A percentile compares a stretch with the other conserved stretches of the same genome.
Conservation (phyloP, 257 asterid species). For the Solanum pennellii region DNA sequence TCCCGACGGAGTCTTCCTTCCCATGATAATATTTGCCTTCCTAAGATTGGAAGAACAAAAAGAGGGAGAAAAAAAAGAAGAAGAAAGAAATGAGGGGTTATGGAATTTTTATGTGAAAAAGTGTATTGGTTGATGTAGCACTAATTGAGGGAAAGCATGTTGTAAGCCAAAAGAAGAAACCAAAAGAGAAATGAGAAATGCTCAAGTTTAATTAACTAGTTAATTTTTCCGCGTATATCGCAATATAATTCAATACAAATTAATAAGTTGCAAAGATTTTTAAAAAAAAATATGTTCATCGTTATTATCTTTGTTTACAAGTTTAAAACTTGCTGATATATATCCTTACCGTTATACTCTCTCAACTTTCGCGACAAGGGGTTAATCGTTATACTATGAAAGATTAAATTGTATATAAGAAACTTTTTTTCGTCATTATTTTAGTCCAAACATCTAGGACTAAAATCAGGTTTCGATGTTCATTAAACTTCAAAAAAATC, state of each 20-base stretch:
- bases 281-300: not conserved
- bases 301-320: not conserved
- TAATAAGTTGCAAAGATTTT: not conserved
- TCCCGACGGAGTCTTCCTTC: slow-evolving; percentile 43
- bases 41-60: not conserved
- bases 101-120: not conserved
- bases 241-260: not conserved
- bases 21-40: slow-evolving; percentile 21
- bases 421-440: too few relatives aligned
- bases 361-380: too few relatives aligned
- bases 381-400: too few relatives aligned
- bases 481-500: not conserved
- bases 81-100: not conserved
- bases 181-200: not conserved
- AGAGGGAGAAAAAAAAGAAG: not conserved
- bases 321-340: not conserved
- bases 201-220: not conserved
- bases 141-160: not conserved
- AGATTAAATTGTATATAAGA: too few relatives aligned
- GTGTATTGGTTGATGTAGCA: not conserved
- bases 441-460: not conserved
- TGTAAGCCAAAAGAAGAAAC: not conserved
- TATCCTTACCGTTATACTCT: too few relatives aligned
- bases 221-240: not conserved
- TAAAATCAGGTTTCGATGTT: not conserved